Base-by-base conservation (phyloP, 1,284 basidiomycete genomes). In the Heterobasidion irregulare region DNA sequence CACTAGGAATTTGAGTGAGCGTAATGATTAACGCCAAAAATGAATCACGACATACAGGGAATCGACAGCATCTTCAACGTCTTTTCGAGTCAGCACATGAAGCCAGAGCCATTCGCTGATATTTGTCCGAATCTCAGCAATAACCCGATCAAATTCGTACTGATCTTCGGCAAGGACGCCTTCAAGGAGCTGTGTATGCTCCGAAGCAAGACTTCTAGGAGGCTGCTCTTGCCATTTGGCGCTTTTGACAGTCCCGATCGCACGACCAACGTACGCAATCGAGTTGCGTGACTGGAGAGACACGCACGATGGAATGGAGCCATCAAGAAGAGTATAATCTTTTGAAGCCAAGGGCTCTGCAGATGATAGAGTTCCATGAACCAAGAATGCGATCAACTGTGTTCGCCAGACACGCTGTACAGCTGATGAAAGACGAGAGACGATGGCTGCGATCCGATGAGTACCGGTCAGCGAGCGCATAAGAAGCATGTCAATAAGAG, bases 81-180 rank as follows among this genome's bases (percentile, higher is more conserved):
- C 89, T 59, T 82, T 80, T 62, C 81, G 82, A 0, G 92, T 95
- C 53, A 96, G 75, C 35, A 96, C 86, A 63, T 94, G 92, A 35
- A 83, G 72, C 92, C 94, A 96, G 2, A 96, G 74, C 93, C 93
- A 96, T 72, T 94, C 92, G 60, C 89, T 86, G 56, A 91, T 77
- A 56, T 84, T 81, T 2, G 77, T 84, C 56, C 87, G 72, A 53
- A 93, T 87, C 56, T 84, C 80, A 26, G 80, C 73, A 34, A 94
- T 80, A 56, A 85, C 79, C 16, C 75, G 71, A 64, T 91, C 89
- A 62, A 94, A 89, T n/a, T 74, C 77, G 59, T 88, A 85, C 54
- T 82, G 80, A 59, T 90, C 84, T 64, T 90, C 81, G 0, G 89
- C 84, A 5, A 87, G 73, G 1, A 86, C 84, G 6, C 71, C 72